Evolutionary conservation across 768 basidiomycete genomes (phyloP), one percentile per base, ranked within the genome.

Genomic region (Tephrocybe sp.): DNA sequence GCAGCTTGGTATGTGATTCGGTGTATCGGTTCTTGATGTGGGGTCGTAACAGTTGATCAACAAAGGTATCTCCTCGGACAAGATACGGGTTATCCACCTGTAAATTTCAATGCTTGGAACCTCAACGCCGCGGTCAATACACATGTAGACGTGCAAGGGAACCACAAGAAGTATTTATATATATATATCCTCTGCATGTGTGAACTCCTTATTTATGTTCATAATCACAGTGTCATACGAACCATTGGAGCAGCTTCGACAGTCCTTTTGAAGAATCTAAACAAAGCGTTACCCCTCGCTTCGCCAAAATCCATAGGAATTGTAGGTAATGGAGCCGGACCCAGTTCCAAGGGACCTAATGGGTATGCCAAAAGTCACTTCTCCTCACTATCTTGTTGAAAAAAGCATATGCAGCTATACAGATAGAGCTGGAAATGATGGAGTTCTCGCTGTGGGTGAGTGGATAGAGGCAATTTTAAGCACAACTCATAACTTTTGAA

Each of bases 361-460:
- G 79, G 76, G 66, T 81, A 50, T 25, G 62, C 33, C 27, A 5
- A 29, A 29, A 29, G 15, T 12, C 5, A 34, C 33, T 34, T 7
- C 33, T 30, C 6, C 12, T 33, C 27, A 12, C 13, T 25, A 19
- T 18, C 10, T 8, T 24, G 43, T 15, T n/a, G n/a, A n/a, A n/a
- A n/a, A n/a, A n/a, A n/a, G n/a, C n/a, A 10, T 49, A 9, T 12
- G 22, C 31, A 73, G 73, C 11, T 77, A 71, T 50, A 51, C 67
- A 3, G 83, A 84, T 53, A 73, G 81, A 21, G 75, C 75, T 18
- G 78, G 82, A 8, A 67, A 81, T 46, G 73, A 74, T 49, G 82
- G 83, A 12, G 79, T 83, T 18, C 70, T 88, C 3, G 84, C 76
- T 0, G 76, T 83, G 73, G 84, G 83, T 63, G 75, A 72, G 72